These are phyloP conservation scores for Thuidium tamariscinum DNA, from an alignment of 225 moss, liverwort and hornwort genomes.

Conservation along the genomic window DNA sequence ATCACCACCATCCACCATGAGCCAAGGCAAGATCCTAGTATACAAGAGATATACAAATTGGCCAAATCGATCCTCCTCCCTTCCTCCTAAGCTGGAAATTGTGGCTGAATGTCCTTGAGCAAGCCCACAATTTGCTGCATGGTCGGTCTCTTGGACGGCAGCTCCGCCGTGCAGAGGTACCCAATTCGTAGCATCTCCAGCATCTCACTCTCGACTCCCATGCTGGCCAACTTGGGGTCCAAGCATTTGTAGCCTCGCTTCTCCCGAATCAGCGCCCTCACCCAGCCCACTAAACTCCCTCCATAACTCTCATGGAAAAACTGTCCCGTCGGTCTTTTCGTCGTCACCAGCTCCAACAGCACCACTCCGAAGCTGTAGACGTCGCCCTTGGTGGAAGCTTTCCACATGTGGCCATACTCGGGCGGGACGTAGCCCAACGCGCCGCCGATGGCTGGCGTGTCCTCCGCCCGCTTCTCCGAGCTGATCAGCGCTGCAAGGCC, in stretches of 20 bases:
- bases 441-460: neutral
- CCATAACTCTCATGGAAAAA: neutral
- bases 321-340: neutral
- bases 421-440: neutral
- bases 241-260: neutral
- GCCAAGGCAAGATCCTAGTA: neutral
- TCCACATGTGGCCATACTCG: neutral
- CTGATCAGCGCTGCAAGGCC: slow-evolving; percentile 51
- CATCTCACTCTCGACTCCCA: slow-evolving; percentile 56
- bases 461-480: slow-evolving; percentile 19
- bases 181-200: slow-evolving; percentile 75
- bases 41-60: slow-evolving; percentile 16
- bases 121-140: slow-evolving; percentile 89
- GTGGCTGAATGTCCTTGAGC: slow-evolving; percentile 57
- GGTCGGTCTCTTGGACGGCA: slow-evolving; percentile 70
- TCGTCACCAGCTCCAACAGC: neutral
- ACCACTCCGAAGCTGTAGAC: neutral
- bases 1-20: neutral
- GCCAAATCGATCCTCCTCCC: neutral
- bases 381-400: neutral
- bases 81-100: neutral
- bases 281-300: neutral
- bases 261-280: neutral
- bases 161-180: slow-evolving; percentile 75
- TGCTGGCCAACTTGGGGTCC: slow-evolving; percentile 30